These are phyloP conservation scores for Coemansia sp. DNA, from an alignment of 192 early-diverging fungal species.

Conservation along the genomic window DNA sequence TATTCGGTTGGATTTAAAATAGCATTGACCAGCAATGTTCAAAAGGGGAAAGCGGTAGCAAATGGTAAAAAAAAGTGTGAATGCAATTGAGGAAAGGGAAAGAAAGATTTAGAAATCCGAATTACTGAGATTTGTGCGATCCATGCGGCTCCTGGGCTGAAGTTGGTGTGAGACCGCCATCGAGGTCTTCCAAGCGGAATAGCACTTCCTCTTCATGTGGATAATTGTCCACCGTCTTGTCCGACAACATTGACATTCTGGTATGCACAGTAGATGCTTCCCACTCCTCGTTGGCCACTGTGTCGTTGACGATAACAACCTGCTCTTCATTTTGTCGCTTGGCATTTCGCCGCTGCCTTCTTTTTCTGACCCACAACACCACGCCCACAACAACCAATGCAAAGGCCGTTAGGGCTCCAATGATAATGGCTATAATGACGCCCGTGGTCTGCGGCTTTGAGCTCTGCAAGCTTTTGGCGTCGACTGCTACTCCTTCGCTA, in stretches of 20 bases:
- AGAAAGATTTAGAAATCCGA: neutral
- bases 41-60: neutral
- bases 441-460: neutral
- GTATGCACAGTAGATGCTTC: neutral
- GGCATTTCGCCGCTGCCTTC: neutral
- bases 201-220: slow-evolving; percentile 6
- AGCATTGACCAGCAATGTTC: neutral
- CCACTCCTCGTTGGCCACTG: neutral
- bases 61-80: neutral
- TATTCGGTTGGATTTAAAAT: neutral
- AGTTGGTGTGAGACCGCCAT: neutral
- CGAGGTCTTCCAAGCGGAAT: neutral
- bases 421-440: neutral
- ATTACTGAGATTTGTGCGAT: neutral
- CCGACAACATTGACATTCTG: neutral
- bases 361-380: neutral
- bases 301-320: neutral
- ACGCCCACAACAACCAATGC: neutral
- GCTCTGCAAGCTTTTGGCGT: neutral
- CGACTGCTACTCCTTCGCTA: neutral
- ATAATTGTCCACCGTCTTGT: neutral
- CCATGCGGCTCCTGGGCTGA: neutral
- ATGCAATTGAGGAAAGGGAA: too few relatives aligned
- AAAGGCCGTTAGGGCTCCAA: neutral
- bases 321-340: neutral